A percentile compares a stretch with the other conserved stretches of the same genome.
These are phyloP conservation scores for Aureobasidium sp. DNA, from an alignment of 2,329 filamentous ascomycete genomes.

Conservation along the genomic window DNA sequence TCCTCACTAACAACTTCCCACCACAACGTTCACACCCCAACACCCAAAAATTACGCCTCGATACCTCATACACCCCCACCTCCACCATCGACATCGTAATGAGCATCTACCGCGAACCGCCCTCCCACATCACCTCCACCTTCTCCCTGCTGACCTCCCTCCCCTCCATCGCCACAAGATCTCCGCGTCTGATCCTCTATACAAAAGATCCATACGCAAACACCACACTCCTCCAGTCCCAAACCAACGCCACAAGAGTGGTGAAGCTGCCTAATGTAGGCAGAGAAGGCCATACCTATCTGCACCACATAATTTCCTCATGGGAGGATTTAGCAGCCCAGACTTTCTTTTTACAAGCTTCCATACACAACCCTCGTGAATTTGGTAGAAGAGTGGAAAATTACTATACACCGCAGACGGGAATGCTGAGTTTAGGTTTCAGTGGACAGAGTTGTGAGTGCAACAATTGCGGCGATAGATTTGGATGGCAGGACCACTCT, in stretches of 20 bases:
- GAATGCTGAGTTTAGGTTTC: constrained; percentile 37
- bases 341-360: constrained; percentile 41
- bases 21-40: not conserved
- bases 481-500: constrained; percentile 33
- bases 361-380: constrained; percentile 30
- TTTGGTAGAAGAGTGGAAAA: constrained; percentile 30
- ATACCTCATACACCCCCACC: constrained; percentile 18
- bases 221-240: constrained; percentile 16
- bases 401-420: constrained; percentile 33
- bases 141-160: constrained; percentile 13
- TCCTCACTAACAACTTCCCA: not conserved
- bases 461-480: constrained; percentile 31
- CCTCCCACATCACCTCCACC: constrained; percentile 14
- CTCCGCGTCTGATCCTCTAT: constrained; percentile 24
- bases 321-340: constrained; percentile 38
- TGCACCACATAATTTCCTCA: constrained; percentile 35
- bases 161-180: constrained; percentile 15
- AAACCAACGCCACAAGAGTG: constrained; percentile 22
- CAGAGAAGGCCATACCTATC: constrained; percentile 37
- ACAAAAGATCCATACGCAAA: constrained; percentile 24
- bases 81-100: constrained; percentile 26
- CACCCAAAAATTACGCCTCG: constrained; percentile 13
- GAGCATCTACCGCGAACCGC: constrained; percentile 30
- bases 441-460: constrained; percentile 33
- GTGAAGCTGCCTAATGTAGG: constrained; percentile 31